Evolutionary conservation across 1,139 yeast genomes (phyloP).

Genomic region (Meyerozyma guilliermondii): DNA sequence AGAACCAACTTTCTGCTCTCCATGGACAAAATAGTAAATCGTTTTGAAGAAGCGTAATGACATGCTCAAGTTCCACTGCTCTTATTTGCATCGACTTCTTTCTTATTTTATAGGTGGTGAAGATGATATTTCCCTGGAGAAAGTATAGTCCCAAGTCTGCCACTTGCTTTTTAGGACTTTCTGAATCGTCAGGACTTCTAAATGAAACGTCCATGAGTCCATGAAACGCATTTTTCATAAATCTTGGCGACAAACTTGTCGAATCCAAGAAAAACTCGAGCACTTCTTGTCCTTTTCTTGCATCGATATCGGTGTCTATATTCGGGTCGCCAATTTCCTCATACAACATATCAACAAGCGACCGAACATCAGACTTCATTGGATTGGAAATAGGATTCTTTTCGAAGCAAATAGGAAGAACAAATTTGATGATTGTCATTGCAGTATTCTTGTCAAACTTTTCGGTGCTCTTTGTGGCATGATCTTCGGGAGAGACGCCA

Average conservation of each 20-base stretch:
- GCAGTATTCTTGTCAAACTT: constrained; percentile 42
- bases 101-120: constrained; percentile 60
- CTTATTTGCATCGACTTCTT: constrained; percentile 76
- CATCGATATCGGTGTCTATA: constrained; percentile 24
- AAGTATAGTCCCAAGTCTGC: constrained; percentile 59
- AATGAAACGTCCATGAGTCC: constrained; percentile 48
- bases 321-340: constrained; percentile 72
- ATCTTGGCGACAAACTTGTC: constrained; percentile 40
- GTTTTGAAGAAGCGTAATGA: constrained; percentile 56
- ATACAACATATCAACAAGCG: constrained; percentile 64
- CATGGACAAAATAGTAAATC: constrained; percentile 66
- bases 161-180: constrained; percentile 11
- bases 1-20: constrained; percentile 81
- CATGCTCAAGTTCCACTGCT: constrained; percentile 73
- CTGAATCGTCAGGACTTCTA: constrained; percentile 24
- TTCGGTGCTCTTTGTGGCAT: constrained; percentile 47
- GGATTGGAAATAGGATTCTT: constrained; percentile 54
- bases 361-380: constrained; percentile 67
- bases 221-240: constrained; percentile 51
- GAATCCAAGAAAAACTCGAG: constrained; percentile 51
- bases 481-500: constrained; percentile 60
- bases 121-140: constrained; percentile 63
- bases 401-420: constrained; percentile 58
- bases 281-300: constrained; percentile 37
- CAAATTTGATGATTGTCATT: constrained; percentile 50